A percentile compares a stretch with the other conserved stretches of the same genome.
These are phyloP conservation scores for Boletellus dicymbophilus DNA, from an alignment of 1,284 basidiomycete species.

Conservation along the genomic window DNA sequence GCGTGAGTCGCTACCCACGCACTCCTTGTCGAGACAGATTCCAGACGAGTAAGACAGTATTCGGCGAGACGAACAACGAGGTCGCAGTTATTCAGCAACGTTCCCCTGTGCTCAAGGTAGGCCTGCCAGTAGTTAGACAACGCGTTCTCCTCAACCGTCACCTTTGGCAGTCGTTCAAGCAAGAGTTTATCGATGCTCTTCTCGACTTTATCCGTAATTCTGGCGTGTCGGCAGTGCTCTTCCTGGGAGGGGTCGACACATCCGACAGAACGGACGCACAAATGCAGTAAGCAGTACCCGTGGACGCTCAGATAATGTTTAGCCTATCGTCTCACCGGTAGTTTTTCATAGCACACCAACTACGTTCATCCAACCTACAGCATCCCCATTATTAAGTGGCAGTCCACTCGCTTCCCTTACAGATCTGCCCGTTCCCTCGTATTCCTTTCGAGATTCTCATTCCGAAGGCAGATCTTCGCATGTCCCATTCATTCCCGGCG, in stretches of 20 bases:
- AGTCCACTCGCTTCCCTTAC: conserved; percentile 43
- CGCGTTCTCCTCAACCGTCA: conserved; percentile 1
- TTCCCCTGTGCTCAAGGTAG: conserved; percentile 73
- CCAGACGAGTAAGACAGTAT: conserved; percentile 47
- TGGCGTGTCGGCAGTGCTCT: conserved; percentile 51
- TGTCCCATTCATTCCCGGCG: conserved; percentile 72
- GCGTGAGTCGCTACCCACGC: conserved; percentile 43
- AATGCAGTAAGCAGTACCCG: conserved; percentile 63
- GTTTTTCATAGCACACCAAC: conserved; percentile 51
- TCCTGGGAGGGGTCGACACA: conserved; percentile 75
- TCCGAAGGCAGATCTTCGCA: conserved; percentile 30
- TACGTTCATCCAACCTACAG: conserved; percentile 50
- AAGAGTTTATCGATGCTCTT: conserved; percentile 61
- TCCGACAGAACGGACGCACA: conserved; percentile 74
- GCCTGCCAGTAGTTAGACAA: conserved; percentile 5
- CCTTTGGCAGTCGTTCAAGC: conserved; percentile 58
- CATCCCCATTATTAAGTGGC: conserved; percentile 38
- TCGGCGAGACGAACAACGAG: conserved; percentile 49
- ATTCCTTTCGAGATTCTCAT: conserved; percentile 43
- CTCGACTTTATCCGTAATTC: conserved; percentile 53
- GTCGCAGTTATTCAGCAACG: conserved; percentile 72
- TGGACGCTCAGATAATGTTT: neutral
- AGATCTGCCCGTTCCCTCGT: conserved; percentile 49
- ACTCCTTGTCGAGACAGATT: neutral
- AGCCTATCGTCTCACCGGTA: conserved; percentile 38